Evolutionary conservation across 805 yeast species (phyloP), one percentile per base, ranked within the genome.

Genomic region (Candida endomychidarum): DNA sequence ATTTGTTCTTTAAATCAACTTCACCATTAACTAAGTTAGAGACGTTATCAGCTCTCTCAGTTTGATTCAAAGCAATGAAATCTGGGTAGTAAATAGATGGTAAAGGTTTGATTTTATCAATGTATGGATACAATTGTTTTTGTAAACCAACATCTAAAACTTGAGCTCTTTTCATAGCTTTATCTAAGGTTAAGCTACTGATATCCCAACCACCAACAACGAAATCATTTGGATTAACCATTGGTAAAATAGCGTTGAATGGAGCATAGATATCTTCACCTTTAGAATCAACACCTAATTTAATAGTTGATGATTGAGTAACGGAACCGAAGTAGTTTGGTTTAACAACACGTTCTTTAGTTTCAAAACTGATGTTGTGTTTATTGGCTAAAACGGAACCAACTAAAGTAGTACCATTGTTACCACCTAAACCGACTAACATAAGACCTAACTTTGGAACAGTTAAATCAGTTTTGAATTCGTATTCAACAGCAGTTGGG

Each of bases 141-240:
- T 87, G 96, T 59, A 90, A 77, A 53, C 83, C 88, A 51, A 78
- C 81, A 57, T 89, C 97, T 54, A 90, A 77, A 19, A 90, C 98
- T 61, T 86, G 69, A 32, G 96, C 83, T 58, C 96, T 81, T 60
- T 76, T 74, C 83, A 87, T 83, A 31, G 96, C 91, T 25, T 81
- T 78, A 46, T 78, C 79, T 55, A 90, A 70, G 54, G 84, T 78
- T 43, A 75, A 72, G 43, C 78, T 74, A 56, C 79, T 82, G 67
- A 90, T 90, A 66, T 90, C 98, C 98, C 98, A 90, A 43, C 98
- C 98, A 36, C 91, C 79, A 49, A 90, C 79, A 43, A 87, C 83
- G 53, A 90, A 79, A 63, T 91, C 96, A 57, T 87, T 88, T 49
- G 98, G 98, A 59, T 77, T 77, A 33, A 85, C 84, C 76, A 90